These are phyloP conservation scores for Gillenia trifoliata DNA, from an alignment of 306 rosid species.

Conservation along the genomic window DNA sequence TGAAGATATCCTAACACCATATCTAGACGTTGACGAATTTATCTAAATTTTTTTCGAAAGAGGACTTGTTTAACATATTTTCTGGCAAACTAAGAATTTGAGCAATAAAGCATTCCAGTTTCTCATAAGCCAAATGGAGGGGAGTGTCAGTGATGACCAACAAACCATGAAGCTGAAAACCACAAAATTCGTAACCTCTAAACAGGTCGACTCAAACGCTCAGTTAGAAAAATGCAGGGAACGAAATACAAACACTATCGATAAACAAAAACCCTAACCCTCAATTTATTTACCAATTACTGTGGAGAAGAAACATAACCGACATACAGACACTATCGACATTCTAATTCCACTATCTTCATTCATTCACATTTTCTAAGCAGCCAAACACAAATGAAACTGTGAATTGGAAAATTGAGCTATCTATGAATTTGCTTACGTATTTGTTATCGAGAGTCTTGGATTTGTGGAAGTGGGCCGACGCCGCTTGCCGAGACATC, in stretches of 20 bases:
- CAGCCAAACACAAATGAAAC: background rate
- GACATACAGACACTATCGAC: background rate
- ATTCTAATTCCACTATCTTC: background rate
- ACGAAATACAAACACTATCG: background rate
- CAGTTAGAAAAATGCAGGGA: background rate
- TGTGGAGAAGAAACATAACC: background rate
- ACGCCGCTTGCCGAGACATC: constrained; percentile 78
- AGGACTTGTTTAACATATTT: background rate
- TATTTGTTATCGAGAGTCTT: constrained; percentile 99
- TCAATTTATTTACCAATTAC: background rate
- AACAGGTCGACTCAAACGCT: background rate
- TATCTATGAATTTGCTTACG: constrained; percentile 24
- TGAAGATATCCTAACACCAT: background rate
- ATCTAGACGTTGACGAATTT: background rate
- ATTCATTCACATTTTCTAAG: background rate
- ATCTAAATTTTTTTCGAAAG: background rate
- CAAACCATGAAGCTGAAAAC: background rate
- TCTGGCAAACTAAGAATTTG: background rate
- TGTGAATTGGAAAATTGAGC: background rate
- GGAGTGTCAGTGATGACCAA: background rate
- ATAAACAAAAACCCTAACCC: background rate
- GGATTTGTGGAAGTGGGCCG: constrained; percentile 73
- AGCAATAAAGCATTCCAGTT: background rate
- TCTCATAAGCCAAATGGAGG: background rate
- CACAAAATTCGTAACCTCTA: background rate